These are phyloP conservation scores for Lachnellula occidentalis DNA, from an alignment of 2,329 filamentous ascomycete species.

Conservation along the genomic window DNA sequence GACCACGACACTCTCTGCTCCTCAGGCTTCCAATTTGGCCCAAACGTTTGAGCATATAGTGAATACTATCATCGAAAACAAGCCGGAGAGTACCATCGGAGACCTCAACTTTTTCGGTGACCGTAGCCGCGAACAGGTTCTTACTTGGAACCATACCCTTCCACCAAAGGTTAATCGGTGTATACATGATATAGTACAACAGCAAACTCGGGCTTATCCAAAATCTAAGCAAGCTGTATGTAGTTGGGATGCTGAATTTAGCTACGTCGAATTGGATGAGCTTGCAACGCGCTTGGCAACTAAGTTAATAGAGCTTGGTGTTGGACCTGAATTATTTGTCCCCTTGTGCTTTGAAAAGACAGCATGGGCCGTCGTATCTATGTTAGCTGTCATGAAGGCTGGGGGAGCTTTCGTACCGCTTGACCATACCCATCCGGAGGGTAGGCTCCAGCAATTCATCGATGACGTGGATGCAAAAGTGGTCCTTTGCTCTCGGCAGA, in stretches of 20 bases:
- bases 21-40: conserved; percentile 5
- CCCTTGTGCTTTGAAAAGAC: conserved; percentile 28
- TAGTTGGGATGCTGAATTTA: conserved; percentile 23
- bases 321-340: conserved; percentile 15
- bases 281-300: conserved; percentile 14
- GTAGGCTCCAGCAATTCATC: conserved; percentile 15
- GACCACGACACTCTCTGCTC: conserved; percentile 1
- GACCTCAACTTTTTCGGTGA: conserved; percentile 3
- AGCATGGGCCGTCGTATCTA: conserved; percentile 21
- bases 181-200: conserved; percentile 20
- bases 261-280: conserved; percentile 19
- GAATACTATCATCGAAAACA: neutral
- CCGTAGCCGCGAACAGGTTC: conserved; percentile 2
- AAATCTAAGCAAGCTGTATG: conserved; percentile 15
- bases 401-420: conserved; percentile 28
- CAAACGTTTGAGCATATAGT: conserved; percentile 8
- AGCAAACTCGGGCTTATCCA: conserved; percentile 2
- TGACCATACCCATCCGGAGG: conserved; percentile 26
- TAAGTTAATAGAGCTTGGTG: conserved; percentile 13
- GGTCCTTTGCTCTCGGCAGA: conserved; percentile 8
- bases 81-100: conserved; percentile 1
- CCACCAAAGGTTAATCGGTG: conserved; percentile 7
- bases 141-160: conserved; percentile 14
- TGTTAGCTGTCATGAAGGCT: conserved; percentile 24
- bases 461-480: conserved; percentile 1